Conservation (phyloP, 129 eudicot genomes). For the Apium graveolens region DNA sequence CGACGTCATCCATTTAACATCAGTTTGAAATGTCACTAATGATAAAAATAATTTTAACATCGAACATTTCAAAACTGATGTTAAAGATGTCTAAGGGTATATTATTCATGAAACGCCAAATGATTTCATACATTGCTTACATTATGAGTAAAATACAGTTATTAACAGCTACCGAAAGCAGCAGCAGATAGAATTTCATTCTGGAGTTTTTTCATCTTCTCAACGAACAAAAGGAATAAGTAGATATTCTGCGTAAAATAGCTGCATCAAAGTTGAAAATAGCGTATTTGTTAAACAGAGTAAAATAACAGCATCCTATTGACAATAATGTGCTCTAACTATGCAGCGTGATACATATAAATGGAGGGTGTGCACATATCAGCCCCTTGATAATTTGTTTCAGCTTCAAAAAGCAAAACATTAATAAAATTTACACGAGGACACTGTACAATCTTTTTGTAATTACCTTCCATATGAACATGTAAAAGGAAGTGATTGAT, state of each 20-base stretch:
- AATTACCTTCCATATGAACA: slow-evolving; percentile 39
- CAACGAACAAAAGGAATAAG: slow-evolving; percentile 32
- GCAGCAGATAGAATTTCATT: not conserved
- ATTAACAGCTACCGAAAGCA: not conserved
- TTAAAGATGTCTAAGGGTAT: too few species aligned
- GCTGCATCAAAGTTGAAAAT: slow-evolving; percentile 17
- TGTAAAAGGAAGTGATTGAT: slow-evolving; percentile 27
- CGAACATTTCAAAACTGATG: too few species aligned
- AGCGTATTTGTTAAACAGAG: not conserved
- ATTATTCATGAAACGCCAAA: too few species aligned
- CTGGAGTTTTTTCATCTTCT: not conserved
- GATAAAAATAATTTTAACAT: too few species aligned
- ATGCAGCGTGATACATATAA: too few species aligned
- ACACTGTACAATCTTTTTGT: not conserved
- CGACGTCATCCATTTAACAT: too few species aligned
- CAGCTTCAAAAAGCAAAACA: not conserved
- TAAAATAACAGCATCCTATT: not conserved
- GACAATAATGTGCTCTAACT: not conserved
- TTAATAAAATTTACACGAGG: not conserved
- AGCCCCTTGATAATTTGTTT: too few species aligned
- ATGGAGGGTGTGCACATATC: too few species aligned
- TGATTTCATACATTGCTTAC: too few species aligned
- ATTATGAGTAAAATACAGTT: too few species aligned
- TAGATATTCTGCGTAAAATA: slow-evolving; percentile 33
- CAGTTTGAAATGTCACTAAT: too few species aligned